Evolutionary conservation across 73 alveolate genomes (phyloP), one percentile per base, ranked within the genome.

Genomic region (Halteria grandinella): DNA sequence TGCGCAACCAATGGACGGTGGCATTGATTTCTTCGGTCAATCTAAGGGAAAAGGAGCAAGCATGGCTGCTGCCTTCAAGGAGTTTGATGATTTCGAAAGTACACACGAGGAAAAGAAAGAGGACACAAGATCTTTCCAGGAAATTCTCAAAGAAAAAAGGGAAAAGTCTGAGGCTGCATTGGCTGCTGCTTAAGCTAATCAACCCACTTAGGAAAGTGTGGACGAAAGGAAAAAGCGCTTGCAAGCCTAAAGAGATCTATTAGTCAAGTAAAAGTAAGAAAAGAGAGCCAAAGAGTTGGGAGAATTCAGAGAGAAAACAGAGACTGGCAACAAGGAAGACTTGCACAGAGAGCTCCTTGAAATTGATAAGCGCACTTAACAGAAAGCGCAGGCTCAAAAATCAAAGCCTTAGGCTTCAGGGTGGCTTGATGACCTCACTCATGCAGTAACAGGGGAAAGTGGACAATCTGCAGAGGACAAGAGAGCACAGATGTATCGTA

Each of bases 281-380:
- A 49, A 70, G 59, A 48, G 83, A 31, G 59, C 27, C 15, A 33
- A 70, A 17, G 83, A 70, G n/a, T n/a, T 70, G 57, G 55, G 32
- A 24, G 70, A 70, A 29, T 70, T 70, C 71, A 45, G 50, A 43
- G 8, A 70, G 51, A 70, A 70, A 32, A 51, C 71, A 33, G 40
- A 70, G 51, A 51, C 71, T 66, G 28, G 47, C 14, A 45, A 45
- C 29, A 17, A 66, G 29, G 64, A 32, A n/a, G 80, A 66, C 47
- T 29, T 66, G 7, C 80, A 66, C 36, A 66, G 32, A 47, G 80
- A 66, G 52, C 66, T 66, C 7, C 58, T 44, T 12, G 80, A 66
- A 45, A 28, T 66, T 44, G 80, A 66, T 41, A 66, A 66, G 31
- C 43, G 47, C 25, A 34, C 52, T 12, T 45, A 66, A 32, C 52